phyloP scores from a whole-genome alignment of 257 asterid genomes.

The Nicotiana tabacum region DNA sequence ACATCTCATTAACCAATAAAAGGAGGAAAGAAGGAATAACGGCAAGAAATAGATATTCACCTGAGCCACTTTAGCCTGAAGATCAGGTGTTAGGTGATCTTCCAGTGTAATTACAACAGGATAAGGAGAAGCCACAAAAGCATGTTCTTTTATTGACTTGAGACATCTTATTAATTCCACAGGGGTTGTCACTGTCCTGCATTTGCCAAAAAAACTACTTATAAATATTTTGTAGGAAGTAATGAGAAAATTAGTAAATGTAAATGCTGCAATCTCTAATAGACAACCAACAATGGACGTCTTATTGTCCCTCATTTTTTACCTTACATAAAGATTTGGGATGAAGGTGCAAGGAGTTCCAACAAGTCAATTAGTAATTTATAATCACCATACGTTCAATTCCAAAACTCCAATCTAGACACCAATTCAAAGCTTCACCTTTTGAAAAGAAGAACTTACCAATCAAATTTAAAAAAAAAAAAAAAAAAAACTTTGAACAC shows the following conservation, averaged over 20 bases:
- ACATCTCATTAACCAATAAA: not conserved
- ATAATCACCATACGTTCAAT: not conserved
- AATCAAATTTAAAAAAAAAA: too few relatives aligned
- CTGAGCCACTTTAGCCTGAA: constrained; percentile 85
- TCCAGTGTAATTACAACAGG: constrained; percentile 78
- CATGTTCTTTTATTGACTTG: constrained; percentile 64
- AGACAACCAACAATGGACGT: not conserved
- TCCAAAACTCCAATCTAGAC: constrained; percentile 2
- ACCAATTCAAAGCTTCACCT: not conserved
- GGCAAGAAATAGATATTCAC: constrained; percentile 26
- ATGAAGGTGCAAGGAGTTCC: not conserved
- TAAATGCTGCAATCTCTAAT: not conserved
- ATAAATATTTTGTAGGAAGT: not conserved
- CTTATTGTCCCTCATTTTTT: not conserved
- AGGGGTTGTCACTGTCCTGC: constrained; percentile 74
- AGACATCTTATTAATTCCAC: constrained; percentile 66
- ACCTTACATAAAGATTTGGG: not conserved
- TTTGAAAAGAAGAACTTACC: not conserved
- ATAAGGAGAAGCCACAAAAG: constrained; percentile 65
- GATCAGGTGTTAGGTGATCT: constrained; percentile 75
- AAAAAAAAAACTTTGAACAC: not conserved
- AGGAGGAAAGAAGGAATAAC: not conserved
- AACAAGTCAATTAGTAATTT: not conserved
- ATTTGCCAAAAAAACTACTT: not conserved
- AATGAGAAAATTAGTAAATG: not conserved